Base-by-base conservation (phyloP, 2,329 filamentous ascomycete genomes). In the Calonectria hongkongensis region DNA sequence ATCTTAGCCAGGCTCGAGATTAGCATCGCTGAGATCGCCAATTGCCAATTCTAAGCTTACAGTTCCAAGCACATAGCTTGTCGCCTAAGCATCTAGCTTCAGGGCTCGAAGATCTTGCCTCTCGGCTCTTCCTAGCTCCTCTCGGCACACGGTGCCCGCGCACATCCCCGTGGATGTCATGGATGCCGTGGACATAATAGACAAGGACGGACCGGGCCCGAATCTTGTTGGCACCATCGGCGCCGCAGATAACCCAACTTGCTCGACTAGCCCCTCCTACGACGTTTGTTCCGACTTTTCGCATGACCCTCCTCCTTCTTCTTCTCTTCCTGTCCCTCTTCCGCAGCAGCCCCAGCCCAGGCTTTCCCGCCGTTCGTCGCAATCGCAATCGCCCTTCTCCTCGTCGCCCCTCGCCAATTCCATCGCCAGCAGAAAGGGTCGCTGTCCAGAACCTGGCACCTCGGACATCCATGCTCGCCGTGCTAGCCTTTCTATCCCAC, bases 401-500 rank as follows among this genome's bases (percentile, higher is more conserved):
- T 86, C 89, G 74, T 86, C 87, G 66, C 84, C 87, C 36, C 81
- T 81, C 62, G 74, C 76, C 69, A 80, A 78, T 66, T 80, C 79
- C 43, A 71, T 83, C 68, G 76, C 81, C 73, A 83, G 83, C 76
- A 89, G 88, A 73, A 93, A 93, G 82, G 87, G 88, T 75, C 87
- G 88, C 68, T 87, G 90, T 81, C 88, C 88, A 70, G 91, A 93
- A 79, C 87, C 92, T 41, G 89, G 90, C 75, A 89, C 89, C 36
- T 89, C 88, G 73, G 87, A 89, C 69, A 86, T 87, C 74, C 87
- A 90, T 81, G 87, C 89, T 74, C 90, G 91, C 71, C 88, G 88
- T 79, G 87, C 91, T 70, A 92, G 88, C 82, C 93, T 90, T 75
- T 92, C 94, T 89, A 72, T 77, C 68, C 91, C 92, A 47, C 88